Evolutionary conservation across 179 eudicot species (phyloP).

Genomic region (Monotropa hypopitys): DNA sequence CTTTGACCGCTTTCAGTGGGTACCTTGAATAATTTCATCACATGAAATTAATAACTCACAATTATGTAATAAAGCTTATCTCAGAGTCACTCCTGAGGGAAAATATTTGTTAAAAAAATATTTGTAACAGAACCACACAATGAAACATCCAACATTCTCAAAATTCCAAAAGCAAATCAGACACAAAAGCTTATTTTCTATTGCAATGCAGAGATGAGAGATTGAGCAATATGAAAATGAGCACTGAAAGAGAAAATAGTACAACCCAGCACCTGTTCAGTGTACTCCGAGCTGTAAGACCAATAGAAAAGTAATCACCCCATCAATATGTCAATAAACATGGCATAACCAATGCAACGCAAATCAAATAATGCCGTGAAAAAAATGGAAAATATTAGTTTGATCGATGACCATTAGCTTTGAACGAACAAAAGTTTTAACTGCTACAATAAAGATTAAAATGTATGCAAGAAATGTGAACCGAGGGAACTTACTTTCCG

Average conservation of each 20-base stretch:
- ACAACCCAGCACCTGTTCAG: not conserved
- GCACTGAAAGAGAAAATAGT: not conserved
- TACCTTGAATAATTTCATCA: conserved; percentile 35
- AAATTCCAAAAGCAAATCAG: not conserved
- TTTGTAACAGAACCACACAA: not conserved
- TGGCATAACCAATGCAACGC: not conserved
- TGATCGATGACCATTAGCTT: not conserved
- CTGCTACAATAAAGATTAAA: not conserved
- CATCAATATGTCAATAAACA: not conserved
- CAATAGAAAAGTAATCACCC: not conserved
- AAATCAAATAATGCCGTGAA: not conserved
- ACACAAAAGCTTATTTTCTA: not conserved
- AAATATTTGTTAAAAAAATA: not conserved
- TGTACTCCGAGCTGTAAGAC: not conserved
- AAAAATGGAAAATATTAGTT: not conserved
- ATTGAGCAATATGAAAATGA: not conserved
- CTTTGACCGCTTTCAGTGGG: conserved; percentile 88
- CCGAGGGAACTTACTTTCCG: conserved; percentile 64
- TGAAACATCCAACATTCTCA: not conserved
- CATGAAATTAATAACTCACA: not conserved
- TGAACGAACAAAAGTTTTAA: not conserved
- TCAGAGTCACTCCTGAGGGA: not conserved
- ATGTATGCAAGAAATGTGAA: not conserved
- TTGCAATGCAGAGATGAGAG: not conserved
- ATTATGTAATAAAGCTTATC: not conserved